Evolutionary conservation across 75 land plant species (phyloP).

Genomic region (Picea sitchensis): DNA sequence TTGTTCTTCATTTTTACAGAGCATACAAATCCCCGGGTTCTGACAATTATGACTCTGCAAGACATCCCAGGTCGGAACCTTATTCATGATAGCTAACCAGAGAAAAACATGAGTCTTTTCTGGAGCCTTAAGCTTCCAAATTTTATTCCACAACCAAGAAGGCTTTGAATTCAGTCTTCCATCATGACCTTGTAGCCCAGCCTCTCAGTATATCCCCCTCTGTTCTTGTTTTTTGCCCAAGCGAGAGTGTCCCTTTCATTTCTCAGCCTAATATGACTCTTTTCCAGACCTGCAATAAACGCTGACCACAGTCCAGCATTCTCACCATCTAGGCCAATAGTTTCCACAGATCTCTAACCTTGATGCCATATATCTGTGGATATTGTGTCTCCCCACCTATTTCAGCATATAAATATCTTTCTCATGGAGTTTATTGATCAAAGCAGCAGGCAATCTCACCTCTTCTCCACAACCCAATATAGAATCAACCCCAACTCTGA

Average conservation of each 20-base stretch:
- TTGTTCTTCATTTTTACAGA: neutral
- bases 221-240: neutral
- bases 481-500: neutral
- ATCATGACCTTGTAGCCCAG: neutral
- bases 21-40: neutral
- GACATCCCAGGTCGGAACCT: neutral
- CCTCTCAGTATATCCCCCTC: neutral
- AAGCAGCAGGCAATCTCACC: neutral
- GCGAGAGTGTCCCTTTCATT: neutral
- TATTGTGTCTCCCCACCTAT: neutral
- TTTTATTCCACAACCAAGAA: neutral
- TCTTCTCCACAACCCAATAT: neutral
- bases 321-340: neutral
- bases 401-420: neutral
- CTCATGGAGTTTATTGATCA: neutral
- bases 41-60: neutral
- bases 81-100: neutral
- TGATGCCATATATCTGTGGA: neutral
- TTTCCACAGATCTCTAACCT: neutral
- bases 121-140: neutral
- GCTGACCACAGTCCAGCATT: neutral
- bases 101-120: neutral
- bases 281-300: neutral
- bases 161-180: neutral
- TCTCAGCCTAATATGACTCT: neutral